Conservation (phyloP, 306 rosid genomes). For the Begonia loranthoides region DNA sequence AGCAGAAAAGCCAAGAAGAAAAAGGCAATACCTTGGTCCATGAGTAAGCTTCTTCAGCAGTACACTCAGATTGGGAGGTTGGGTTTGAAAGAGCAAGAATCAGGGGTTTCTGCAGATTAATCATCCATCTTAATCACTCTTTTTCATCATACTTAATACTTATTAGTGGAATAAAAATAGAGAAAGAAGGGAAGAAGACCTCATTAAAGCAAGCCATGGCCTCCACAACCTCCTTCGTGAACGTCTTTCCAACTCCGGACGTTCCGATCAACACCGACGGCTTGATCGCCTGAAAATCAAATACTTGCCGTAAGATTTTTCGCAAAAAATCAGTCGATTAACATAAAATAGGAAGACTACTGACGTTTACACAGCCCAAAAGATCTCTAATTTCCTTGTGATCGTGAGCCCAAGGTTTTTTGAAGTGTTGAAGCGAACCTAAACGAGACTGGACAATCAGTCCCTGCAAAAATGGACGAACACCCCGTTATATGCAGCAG, state of each 20-base stretch:
- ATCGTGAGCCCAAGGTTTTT: constrained; percentile 97
- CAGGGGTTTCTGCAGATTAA: constrained; percentile 74
- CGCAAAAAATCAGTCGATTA: background rate
- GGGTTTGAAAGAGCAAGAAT: constrained; percentile 96
- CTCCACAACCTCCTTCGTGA: constrained; percentile 89
- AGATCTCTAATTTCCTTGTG: constrained; percentile 75
- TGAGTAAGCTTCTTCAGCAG: constrained; percentile 93
- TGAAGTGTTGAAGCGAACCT: constrained; percentile 80
- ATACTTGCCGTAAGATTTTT: constrained; percentile 12
- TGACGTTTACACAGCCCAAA: constrained; percentile 67
- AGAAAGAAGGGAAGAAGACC: constrained; percentile 29
- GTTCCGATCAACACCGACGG: constrained; percentile 90
- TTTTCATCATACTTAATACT: background rate
- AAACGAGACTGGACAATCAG: constrained; percentile 68
- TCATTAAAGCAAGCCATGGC: constrained; percentile 76
- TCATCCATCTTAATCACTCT: constrained; percentile 6
- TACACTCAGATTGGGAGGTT: constrained; percentile 94
- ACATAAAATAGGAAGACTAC: constrained; percentile 5
- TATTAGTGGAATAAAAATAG: background rate
- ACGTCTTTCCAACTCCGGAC: constrained; percentile 86
- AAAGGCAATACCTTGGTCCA: constrained; percentile 72
- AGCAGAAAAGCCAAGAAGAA: background rate
- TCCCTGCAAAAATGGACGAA: constrained; percentile 38
- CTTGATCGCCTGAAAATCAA: constrained; percentile 58
- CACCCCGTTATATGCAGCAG: background rate